phyloP scores from a whole-genome alignment of 768 basidiomycete species.

The Tulasnella sp. region DNA sequence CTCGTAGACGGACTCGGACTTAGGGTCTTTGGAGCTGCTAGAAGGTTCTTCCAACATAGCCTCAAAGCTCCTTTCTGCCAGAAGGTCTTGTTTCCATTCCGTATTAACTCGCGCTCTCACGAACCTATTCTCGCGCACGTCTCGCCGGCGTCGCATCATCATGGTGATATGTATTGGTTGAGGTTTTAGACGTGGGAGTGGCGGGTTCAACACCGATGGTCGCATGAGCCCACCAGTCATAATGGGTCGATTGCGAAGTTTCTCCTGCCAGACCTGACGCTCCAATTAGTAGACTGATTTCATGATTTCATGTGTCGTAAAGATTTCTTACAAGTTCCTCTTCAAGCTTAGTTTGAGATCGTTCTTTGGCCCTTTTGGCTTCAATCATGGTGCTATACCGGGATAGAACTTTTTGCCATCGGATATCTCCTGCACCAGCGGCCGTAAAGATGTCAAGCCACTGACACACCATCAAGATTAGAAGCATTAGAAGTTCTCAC shows the following conservation, averaged over 20 bases:
- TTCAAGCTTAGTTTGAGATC: slow-evolving; percentile 36
- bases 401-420: slow-evolving; percentile 35
- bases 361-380: slow-evolving; percentile 37
- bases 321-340: slow-evolving; percentile 49
- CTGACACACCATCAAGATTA: slow-evolving; percentile 27
- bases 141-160: slow-evolving; percentile 49
- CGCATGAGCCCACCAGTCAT: slow-evolving; percentile 63
- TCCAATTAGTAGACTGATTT: too few relatives aligned
- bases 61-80: slow-evolving; percentile 34
- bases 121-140: slow-evolving; percentile 37
- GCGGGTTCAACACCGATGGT: slow-evolving; percentile 49
- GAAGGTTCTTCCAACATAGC: slow-evolving; percentile 9
- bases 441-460: slow-evolving; percentile 47
- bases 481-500: not conserved
- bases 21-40: slow-evolving; percentile 8
- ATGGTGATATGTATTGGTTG: slow-evolving; percentile 61
- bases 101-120: slow-evolving; percentile 27
- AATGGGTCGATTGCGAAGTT: slow-evolving; percentile 48
- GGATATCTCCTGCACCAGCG: slow-evolving; percentile 43
- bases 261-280: slow-evolving; percentile 46
- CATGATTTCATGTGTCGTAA: too few relatives aligned
- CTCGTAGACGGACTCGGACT: slow-evolving; percentile 20
- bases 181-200: slow-evolving; percentile 68
- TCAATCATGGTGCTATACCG: slow-evolving; percentile 52
- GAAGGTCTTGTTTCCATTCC: slow-evolving; percentile 29